Evolutionary conservation across 1,139 yeast species (phyloP).

Genomic region (Magnusiomyces tetraspermus): DNA sequence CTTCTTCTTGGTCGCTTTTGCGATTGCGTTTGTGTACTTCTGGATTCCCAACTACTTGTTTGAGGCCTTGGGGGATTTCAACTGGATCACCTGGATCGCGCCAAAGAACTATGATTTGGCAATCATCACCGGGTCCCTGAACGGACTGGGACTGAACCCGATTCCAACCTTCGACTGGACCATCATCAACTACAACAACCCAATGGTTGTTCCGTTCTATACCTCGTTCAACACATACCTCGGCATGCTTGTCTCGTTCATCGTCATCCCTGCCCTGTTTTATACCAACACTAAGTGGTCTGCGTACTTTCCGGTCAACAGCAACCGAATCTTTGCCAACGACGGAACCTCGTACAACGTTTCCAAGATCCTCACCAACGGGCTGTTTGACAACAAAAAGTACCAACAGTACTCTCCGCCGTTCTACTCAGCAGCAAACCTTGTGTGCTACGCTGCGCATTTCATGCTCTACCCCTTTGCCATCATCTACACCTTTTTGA

Average conservation of each 20-base stretch:
- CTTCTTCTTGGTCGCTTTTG: constrained; percentile 36
- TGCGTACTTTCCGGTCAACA: constrained; percentile 47
- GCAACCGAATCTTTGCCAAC: constrained; percentile 41
- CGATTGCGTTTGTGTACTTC: constrained; percentile 40
- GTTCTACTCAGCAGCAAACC: constrained; percentile 34
- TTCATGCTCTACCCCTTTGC: constrained; percentile 27
- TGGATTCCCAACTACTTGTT: constrained; percentile 51
- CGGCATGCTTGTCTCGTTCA: constrained; percentile 37
- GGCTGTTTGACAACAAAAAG: constrained; percentile 28
- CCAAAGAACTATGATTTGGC: constrained; percentile 48
- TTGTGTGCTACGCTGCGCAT: constrained; percentile 31
- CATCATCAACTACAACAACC: constrained; percentile 33
- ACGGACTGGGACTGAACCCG: constrained; percentile 52
- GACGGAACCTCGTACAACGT: constrained; percentile 40
- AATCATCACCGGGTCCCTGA: constrained; percentile 41
- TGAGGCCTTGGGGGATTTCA: constrained; percentile 42
- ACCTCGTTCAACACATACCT: constrained; percentile 36
- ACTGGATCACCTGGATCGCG: constrained; percentile 55
- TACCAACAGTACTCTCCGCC: constrained; percentile 42
- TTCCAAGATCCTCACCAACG: constrained; percentile 35
- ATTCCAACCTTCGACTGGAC: constrained; percentile 40
- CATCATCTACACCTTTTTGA: constrained; percentile 19
- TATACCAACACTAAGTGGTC: constrained; percentile 45
- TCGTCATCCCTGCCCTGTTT: constrained; percentile 39
- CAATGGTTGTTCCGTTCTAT: constrained; percentile 41